Base-by-base conservation (phyloP, 192 early-diverging fungal genomes). In the Ramicandelaber brevisporus region DNA sequence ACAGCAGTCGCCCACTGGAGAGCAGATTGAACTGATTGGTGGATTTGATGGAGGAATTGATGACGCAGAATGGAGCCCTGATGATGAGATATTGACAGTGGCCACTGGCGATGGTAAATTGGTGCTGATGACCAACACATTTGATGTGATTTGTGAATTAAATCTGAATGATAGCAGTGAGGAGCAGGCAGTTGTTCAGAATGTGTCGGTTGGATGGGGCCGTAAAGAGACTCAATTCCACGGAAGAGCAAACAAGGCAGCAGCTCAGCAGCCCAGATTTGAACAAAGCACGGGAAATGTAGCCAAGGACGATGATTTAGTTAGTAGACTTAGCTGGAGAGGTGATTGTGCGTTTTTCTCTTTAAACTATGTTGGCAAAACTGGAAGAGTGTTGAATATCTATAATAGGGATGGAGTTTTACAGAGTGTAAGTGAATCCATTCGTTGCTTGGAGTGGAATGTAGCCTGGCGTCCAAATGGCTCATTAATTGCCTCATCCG, bases 201-300 rank as follows among this genome's bases (percentile, higher is more conserved):
- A 55, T 7, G 72, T 86, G 6, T 65, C 57, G 13, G 61, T 98
- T n/a, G 92, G 92, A 21, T 98, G 92, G 92, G 92, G 92, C 37
- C 70, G 63, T 23, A 83, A 78, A 30, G 88, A 89, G 44, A 98
- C 92, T 6, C 92, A 98, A 41, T 98, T 93, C 45, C 86, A 92
- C 40, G 92, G 92, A 26, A 66, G 71, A 11, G 73, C 56, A 27
- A 84, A 78, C 31, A 84, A 90, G 44, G 33, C 52, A 14, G 76
- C 73, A 8, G 70, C 76, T 2, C 48, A 57, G 33, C 43, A 62
- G 55, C 31, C 35, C 40, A 4, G 50, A 48, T 30, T 34, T 35
- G 8, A 41, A 32, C 10, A 40, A 37, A 29, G 50, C 53, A 21
- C 49, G 41, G 10, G n/a, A n/a, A n/a, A n/a, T n/a, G 31, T 55